Evolutionary conservation across 441 rosid species (phyloP).

Genomic region (Syzygium malaccense): DNA sequence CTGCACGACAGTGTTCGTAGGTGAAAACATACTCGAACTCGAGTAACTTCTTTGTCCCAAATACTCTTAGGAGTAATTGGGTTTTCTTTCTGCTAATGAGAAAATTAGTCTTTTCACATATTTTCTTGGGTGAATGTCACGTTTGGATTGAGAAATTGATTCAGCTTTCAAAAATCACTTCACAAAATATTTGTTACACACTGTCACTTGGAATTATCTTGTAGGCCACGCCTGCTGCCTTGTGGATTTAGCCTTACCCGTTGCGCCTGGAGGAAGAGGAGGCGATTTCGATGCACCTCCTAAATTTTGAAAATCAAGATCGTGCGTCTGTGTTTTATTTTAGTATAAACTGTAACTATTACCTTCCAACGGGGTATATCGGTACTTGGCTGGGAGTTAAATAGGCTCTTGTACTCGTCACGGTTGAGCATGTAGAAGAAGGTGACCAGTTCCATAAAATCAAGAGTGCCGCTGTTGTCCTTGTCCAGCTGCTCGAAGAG

Average conservation of each 20-base stretch:
- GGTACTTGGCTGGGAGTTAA: neutral
- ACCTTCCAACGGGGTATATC: neutral
- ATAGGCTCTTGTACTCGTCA: neutral
- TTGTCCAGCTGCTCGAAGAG: neutral
- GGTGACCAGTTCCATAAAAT: neutral
- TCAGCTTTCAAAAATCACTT: neutral
- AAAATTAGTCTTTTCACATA: neutral
- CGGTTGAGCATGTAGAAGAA: neutral
- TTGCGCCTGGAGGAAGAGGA: neutral
- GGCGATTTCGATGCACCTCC: neutral
- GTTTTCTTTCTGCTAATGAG: neutral
- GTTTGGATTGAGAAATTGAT: neutral
- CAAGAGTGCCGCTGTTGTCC: neutral
- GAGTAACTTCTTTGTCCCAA: neutral
- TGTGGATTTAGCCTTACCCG: neutral
- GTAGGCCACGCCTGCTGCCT: neutral
- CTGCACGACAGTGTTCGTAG: neutral
- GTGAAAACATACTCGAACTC: neutral
- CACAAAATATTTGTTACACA: neutral
- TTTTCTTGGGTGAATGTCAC: neutral
- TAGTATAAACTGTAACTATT: neutral
- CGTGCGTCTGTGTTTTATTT: neutral
- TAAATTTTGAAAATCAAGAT: neutral
- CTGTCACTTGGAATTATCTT: neutral
- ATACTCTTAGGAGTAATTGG: too few species aligned